Evolutionary conservation across 441 rosid genomes (phyloP).

Genomic region (Pelargonium australe): DNA sequence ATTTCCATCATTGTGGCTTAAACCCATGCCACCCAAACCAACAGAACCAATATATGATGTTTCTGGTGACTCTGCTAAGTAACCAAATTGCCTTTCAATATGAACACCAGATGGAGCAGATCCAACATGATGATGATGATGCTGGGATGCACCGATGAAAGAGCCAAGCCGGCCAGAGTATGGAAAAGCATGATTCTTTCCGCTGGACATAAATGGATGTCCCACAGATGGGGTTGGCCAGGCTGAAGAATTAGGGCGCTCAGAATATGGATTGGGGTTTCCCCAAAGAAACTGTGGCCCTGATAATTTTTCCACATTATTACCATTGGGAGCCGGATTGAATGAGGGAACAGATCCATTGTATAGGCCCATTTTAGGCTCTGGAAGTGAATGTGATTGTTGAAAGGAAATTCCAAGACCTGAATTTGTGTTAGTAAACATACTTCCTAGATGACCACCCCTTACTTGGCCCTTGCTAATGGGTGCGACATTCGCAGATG

Average conservation of each 20-base stretch:
- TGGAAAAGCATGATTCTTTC: slow-evolving; percentile 36
- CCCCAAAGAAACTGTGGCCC: slow-evolving; percentile 87
- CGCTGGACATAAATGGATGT: slow-evolving; percentile 48
- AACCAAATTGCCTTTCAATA: slow-evolving; percentile 63
- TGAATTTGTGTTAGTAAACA: slow-evolving; percentile 33
- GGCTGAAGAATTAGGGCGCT: slow-evolving; percentile 40
- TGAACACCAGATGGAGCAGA: slow-evolving; percentile 76
- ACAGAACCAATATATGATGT: slow-evolving; percentile 45
- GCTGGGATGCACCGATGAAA: slow-evolving; percentile 32
- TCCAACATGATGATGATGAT: slow-evolving; percentile 63
- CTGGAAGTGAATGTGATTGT: slow-evolving; percentile 54
- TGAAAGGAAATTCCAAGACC: slow-evolving; percentile 25
- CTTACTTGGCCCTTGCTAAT: slow-evolving; percentile 61
- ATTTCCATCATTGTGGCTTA: slow-evolving; percentile 47
- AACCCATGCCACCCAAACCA: slow-evolving; percentile 41
- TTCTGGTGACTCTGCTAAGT: slow-evolving; percentile 61
- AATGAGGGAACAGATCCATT: slow-evolving; percentile 45
- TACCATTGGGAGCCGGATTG: slow-evolving; percentile 26
- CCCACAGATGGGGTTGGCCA: slow-evolving; percentile 54
- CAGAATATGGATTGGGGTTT: slow-evolving; percentile 45
- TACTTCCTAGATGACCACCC: slow-evolving; percentile 37
- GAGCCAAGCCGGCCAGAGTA: slow-evolving; percentile 38
- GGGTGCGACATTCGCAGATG: slow-evolving; percentile 55
- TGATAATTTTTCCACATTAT: slow-evolving; percentile 48
- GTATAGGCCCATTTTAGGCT: slow-evolving; percentile 42